Evolutionary conservation across 2,329 filamentous ascomycete genomes (phyloP).

Genomic region (Chrysosporium keratinophilum): DNA sequence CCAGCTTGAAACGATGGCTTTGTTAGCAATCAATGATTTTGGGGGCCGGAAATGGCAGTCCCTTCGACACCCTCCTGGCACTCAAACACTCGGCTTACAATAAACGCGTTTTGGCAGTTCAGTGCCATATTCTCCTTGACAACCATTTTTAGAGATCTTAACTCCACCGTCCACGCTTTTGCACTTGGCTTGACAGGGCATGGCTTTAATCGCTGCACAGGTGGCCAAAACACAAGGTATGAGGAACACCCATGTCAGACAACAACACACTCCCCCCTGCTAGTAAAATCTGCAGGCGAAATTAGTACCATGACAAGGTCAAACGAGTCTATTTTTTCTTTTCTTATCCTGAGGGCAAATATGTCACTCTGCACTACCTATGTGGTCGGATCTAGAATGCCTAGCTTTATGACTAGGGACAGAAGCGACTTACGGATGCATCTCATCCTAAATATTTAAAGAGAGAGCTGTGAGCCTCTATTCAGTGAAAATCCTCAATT

Average conservation of each 20-base stretch:
- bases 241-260: neutral
- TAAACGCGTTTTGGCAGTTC: too few species aligned
- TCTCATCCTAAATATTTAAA: neutral
- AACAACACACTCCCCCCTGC: neutral
- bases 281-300: neutral
- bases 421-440: neutral
- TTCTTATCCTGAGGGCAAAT: constrained; percentile 2
- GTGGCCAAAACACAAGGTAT: neutral
- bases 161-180: neutral
- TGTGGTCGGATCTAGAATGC: constrained; percentile 2
- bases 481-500: neutral
- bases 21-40: too few species aligned
- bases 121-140: neutral
- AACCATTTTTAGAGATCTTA: neutral
- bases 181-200: neutral
- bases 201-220: neutral
- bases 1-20: too few species aligned
- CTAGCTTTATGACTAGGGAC: neutral
- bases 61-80: too few species aligned
- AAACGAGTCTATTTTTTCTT: constrained; percentile 1
- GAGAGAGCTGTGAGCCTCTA: neutral
- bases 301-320: neutral
- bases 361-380: neutral
- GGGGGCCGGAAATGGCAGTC: too few species aligned
- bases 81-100: too few species aligned